Conservation (phyloP, 345 rosid genomes). For the Aquilaria malaccensis region DNA sequence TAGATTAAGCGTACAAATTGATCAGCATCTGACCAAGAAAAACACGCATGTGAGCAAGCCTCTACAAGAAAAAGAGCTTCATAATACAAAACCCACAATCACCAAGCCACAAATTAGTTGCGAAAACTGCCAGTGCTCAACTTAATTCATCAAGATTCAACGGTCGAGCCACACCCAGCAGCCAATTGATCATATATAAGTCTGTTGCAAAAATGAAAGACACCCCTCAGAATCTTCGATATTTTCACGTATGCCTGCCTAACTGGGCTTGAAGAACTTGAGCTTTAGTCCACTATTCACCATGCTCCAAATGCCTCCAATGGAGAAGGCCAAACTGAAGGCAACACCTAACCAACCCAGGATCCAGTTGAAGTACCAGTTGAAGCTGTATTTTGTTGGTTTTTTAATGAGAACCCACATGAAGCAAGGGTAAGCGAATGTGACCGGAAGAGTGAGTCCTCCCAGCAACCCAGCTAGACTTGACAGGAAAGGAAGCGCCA, state of each 20-base stretch:
- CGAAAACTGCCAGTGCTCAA: no score
- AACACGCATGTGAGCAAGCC: no score
- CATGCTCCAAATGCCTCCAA: constrained; percentile 92
- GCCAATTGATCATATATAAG: no score
- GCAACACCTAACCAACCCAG: constrained; percentile 92
- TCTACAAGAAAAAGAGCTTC: no score
- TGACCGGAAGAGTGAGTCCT: constrained; percentile 90
- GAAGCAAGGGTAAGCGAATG: constrained; percentile 98
- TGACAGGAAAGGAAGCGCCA: constrained; percentile 87
- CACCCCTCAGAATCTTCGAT: no score
- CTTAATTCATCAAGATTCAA: no score
- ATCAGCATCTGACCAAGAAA: no score
- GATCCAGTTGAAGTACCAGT: constrained; percentile 90
- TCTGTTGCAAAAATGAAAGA: no score
- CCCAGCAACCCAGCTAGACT: constrained; percentile 91
- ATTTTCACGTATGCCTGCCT: constrained; percentile 5
- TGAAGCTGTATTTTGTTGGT: constrained; percentile 81
- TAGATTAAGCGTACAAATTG: no score
- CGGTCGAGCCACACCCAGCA: no score
- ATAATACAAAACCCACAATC: no score
- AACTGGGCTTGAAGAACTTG: constrained; percentile 84
- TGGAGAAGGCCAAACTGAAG: constrained; percentile 84
- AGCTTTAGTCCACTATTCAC: constrained; percentile 80
- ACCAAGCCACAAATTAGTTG: no score
- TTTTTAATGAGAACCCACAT: constrained; percentile 93